Evolutionary conservation across 352 stramenopile genomes (phyloP), one percentile per base, ranked within the genome.

Genomic region (Phytophthora cryptogea): DNA sequence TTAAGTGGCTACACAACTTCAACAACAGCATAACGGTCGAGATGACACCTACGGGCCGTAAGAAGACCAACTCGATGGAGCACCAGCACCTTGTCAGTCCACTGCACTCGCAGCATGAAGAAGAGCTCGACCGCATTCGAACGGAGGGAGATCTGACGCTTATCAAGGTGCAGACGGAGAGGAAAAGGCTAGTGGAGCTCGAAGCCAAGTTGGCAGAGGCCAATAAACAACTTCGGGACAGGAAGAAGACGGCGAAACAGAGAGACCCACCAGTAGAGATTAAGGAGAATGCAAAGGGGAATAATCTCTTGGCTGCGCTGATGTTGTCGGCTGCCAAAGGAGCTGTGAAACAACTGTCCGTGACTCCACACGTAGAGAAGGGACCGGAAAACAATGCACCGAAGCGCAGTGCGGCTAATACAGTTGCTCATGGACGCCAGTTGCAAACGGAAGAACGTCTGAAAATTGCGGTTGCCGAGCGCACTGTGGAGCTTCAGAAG

Each of bases 111-210:
- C 70, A 70, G 57, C 73, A 75, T 42, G 88, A 93, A 35, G 76
- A 96, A 11, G 79, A 94, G 54, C 75, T 98, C 53, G 91, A 96
- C n/a, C 94, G 95, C 59, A 89, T 92, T 46, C 80, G 80, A 13
- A 83, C 78, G 0, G 80, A 90, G 32, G 80, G 78, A 30, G 80
- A 90, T 63, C 43, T 90, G 48, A 72, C 70, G 54, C 71, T 90
- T 6, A 81, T 90, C 54, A 78, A 76, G 26, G 67, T 72, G 37
- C 80, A 90, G 49, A 93, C 96, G 48, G 96, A 97, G 90, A 88
- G 72, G 39, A 90, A 97, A 53, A 96, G 94, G 48, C 80, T 95
- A 54, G 57, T 66, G 6, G 75, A 88, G 49, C 69, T 94, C 0
- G 96, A 98, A 51, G 69, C 71, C 31, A 76, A 89, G 55, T 86